Conservation (phyloP, 495 filamentous ascomycete genomes). For the Filosporella fistucella region DNA sequence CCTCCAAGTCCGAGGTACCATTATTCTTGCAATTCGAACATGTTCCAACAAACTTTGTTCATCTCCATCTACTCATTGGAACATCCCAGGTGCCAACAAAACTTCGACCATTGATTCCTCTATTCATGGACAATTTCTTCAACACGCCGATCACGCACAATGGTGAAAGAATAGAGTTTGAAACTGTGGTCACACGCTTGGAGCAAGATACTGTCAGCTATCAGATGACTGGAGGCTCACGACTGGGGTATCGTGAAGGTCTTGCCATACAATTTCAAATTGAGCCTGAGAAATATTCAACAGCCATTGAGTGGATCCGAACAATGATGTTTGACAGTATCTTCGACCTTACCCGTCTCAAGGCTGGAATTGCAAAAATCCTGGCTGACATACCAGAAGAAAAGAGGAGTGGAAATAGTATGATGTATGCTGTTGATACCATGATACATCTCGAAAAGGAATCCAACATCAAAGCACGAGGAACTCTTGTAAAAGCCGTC, state of each 20-base stretch:
- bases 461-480: constrained; percentile 70
- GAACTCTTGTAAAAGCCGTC: constrained; percentile 80
- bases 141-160: constrained; percentile 79
- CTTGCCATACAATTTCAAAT: constrained; percentile 77
- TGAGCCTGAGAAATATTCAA: constrained; percentile 82
- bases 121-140: constrained; percentile 92
- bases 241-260: constrained; percentile 73
- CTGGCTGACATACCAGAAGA: constrained; percentile 89
- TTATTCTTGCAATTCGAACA: constrained; percentile 98
- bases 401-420: constrained; percentile 81
- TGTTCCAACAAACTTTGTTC: constrained; percentile 84
- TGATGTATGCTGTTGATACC: constrained; percentile 69
- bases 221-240: constrained; percentile 56
- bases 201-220: constrained; percentile 90
- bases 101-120: constrained; percentile 72
- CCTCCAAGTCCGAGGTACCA: constrained; percentile 56
- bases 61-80: constrained; percentile 71
- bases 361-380: constrained; percentile 79
- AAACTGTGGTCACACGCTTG: constrained; percentile 82
- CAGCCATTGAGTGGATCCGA: constrained; percentile 77
- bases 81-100: constrained; percentile 68
- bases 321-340: constrained; percentile 83
- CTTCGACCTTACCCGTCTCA: constrained; percentile 77
- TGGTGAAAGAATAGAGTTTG: constrained; percentile 77
- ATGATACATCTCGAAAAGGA: constrained; percentile 73